Base-by-base conservation (phyloP, 495 filamentous ascomycete species). In the Trichodelitschia bisporula region DNA sequence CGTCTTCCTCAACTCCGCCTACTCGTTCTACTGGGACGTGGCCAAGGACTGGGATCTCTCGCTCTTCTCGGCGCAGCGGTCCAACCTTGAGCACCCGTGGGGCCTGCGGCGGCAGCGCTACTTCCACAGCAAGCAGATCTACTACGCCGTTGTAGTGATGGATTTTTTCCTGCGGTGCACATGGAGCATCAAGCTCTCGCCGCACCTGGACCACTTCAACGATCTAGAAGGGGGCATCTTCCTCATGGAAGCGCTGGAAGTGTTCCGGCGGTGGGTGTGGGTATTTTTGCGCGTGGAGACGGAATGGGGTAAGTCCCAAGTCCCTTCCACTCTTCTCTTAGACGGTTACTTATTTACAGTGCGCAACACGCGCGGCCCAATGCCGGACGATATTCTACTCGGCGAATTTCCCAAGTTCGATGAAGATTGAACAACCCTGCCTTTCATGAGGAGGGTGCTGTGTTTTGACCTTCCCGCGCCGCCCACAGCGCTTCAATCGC, bases 1-100 rank as follows among this genome's bases (percentile, higher is more conserved):
- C 27, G 73, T 75, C 16, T 57, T 74, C 19, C 37, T 86, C 30
- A 97, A 95, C 43, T 78, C 74, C 8, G 55, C 70, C 34, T 97
- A 92, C 52, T 82, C 77, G 19, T 93, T 93, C 60, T 97, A 84
- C 58, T 97, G 86, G 86, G 86, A 97, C 46, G 69, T 95, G 14
- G 65, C 78, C 26, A 82, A 77, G 55, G 86, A 97, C 57, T 97
- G 86, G 86, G 86, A 95, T 40, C 58, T 97, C 24, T 74, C 69
- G 0, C 61, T 95, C n/a, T 77, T 95, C 41, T 52, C 64, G 5
- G 12, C 56, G 15, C 54, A 56, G 19, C 55, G 62, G 18, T 51
- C 52, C 31, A 55, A 61, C 18, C 59, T 55, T 4, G 64, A 72
- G 5, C 58, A 83, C 38, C 68, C 79, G 1, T 90, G 62, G 37